Base-by-base conservation (phyloP, 495 filamentous ascomycete species). In the Neurospora sp. region DNA sequence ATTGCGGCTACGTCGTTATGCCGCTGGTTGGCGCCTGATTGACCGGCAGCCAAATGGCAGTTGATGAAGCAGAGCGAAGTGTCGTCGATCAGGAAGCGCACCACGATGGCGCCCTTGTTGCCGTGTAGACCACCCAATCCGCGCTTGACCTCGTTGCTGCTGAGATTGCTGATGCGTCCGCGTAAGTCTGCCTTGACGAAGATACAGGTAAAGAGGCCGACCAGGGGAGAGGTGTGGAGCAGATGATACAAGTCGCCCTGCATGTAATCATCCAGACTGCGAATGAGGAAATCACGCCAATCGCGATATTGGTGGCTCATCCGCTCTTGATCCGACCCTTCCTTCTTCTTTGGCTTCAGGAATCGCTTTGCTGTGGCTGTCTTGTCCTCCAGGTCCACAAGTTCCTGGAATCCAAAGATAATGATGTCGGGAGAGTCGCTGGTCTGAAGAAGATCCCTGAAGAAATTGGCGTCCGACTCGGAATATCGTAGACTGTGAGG, bases 241-340 rank as follows among this genome's bases (percentile, higher is more conserved):
- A 97, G 87, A 69, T 91, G 88, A 79, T 99, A 99, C 5, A 92
- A 88, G 71, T 94, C 87, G 70, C 89, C 84, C 44, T 71, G 66
- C 89, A 97, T 92, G 76, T 89, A 87, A 71, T 95, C 91, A 77
- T 97, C 93, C 41, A 98, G 85, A 75, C 87, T 88, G 61, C 91
- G 88, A 2, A 90, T 89, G 37, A 99, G 86, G 80, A 94, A 92
- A 76, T 98, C 94, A 76, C 92, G 87, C 96, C 96, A 99, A 41
- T 94, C 93, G 73, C 96, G 92, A 76, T 99, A 99, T 80, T 98
- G 95, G 73, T 95, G 94, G 83, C 92, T 95, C 93, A 98, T 98
- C 74, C 94, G 91, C 78, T 98, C 94, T 75, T 94, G 93, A 74
- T 95, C 93, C 0, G 91, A 83, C n/a, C 89, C 88, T 72, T 97